phyloP scores from a whole-genome alignment of 768 basidiomycete species.

The Russula sp. region DNA sequence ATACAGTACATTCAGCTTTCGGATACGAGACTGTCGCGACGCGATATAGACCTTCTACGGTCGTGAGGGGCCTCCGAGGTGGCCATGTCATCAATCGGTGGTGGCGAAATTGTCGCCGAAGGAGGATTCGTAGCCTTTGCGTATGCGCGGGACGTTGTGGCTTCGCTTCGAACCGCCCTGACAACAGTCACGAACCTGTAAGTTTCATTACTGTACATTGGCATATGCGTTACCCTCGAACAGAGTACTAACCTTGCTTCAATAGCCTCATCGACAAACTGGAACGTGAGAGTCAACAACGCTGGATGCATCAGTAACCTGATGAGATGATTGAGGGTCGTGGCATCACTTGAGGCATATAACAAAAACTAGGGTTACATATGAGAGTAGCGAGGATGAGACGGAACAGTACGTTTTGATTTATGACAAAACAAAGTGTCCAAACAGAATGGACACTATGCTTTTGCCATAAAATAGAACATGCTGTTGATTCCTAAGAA shows the following conservation, averaged over 20 bases:
- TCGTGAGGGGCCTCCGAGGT: constrained; percentile 30
- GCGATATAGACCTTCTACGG: constrained; percentile 29
- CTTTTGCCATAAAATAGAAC: no score
- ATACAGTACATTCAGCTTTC: neutral
- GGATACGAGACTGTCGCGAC: neutral
- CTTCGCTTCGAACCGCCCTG: constrained; percentile 32
- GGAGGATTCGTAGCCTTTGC: constrained; percentile 24
- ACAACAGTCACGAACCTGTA: neutral
- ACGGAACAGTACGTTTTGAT: no score
- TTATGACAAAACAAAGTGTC: no score
- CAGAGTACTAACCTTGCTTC: constrained; percentile 46
- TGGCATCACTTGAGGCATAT: neutral
- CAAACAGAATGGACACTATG: no score
- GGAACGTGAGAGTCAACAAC: constrained; percentile 35
- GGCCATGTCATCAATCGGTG: constrained; percentile 30
- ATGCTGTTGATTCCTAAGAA: no score
- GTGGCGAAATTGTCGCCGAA: constrained; percentile 29
- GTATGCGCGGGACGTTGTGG: constrained; percentile 25
- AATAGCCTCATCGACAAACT: constrained; percentile 40
- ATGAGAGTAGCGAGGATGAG: no score
- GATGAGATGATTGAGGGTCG: neutral
- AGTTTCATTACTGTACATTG: no score
- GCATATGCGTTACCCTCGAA: constrained; percentile 42
- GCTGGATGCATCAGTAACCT: constrained; percentile 49
- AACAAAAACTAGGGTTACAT: neutral